A percentile compares a stretch with the other conserved stretches of the same genome.
These are phyloP conservation scores for Irpex lacteus DNA, from an alignment of 1,284 basidiomycete species.

Conservation along the genomic window DNA sequence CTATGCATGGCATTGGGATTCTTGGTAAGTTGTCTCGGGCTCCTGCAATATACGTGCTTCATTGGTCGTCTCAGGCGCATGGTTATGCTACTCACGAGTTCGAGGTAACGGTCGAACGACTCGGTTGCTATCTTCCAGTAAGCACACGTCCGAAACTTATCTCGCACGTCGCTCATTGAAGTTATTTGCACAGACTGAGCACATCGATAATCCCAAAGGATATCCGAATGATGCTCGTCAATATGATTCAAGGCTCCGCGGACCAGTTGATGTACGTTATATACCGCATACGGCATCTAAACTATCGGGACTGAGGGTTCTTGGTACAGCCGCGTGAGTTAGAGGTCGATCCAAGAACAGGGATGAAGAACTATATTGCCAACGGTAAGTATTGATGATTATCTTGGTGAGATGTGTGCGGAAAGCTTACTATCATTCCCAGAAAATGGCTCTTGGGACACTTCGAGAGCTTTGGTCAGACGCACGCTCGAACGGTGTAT, in stretches of 20 bases:
- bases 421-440: neutral
- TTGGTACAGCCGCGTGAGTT: constrained; percentile 69
- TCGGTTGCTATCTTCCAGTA: constrained; percentile 85
- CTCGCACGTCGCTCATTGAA: neutral
- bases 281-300: neutral
- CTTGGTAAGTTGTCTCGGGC: constrained; percentile 38
- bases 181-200: constrained; percentile 59
- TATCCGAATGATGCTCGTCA: constrained; percentile 84
- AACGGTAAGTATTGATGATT: constrained; percentile 49
- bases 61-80: constrained; percentile 52
- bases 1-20: constrained; percentile 90
- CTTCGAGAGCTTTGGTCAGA: constrained; percentile 81
- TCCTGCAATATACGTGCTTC: neutral
- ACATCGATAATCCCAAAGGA: constrained; percentile 87
- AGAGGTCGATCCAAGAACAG: constrained; percentile 82
- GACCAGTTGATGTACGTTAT: constrained; percentile 59
- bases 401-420: neutral
- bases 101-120: constrained; percentile 85
- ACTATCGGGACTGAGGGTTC: neutral
- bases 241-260: constrained; percentile 71
- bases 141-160: constrained; percentile 17
- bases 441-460: constrained; percentile 84
- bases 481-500: constrained; percentile 76
- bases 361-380: constrained; percentile 97
- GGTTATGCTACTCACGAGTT: constrained; percentile 87